phyloP scores from a whole-genome alignment of 2,329 filamentous ascomycete species.

The Fusarium albidum region DNA sequence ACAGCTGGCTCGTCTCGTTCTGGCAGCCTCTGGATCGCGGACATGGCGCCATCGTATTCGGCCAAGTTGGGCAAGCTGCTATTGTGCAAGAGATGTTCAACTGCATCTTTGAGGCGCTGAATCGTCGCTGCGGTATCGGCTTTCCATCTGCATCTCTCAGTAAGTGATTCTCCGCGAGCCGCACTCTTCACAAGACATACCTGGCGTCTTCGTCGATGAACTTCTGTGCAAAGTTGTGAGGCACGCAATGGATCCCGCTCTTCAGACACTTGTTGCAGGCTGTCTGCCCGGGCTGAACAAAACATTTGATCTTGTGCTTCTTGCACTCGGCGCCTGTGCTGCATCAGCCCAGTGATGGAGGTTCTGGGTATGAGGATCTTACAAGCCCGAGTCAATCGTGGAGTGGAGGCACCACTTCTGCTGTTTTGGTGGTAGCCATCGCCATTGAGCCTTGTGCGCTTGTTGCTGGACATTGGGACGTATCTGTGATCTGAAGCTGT shows the following conservation, averaged over 20 bases:
- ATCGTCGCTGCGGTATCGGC: background rate
- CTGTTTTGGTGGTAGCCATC: background rate
- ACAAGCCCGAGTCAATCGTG: background rate
- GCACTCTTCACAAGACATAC: background rate
- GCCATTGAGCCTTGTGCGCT: background rate
- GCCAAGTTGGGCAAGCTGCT: background rate
- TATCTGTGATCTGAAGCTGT: no score
- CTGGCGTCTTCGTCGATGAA: conserved; percentile 1
- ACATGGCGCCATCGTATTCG: background rate
- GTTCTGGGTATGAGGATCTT: background rate
- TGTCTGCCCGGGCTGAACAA: background rate
- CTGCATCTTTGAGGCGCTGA: background rate
- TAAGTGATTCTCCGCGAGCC: no score
- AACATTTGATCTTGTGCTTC: conserved; percentile 2
- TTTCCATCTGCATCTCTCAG: background rate
- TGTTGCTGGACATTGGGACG: background rate
- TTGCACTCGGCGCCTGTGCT: background rate
- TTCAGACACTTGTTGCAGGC: conserved; percentile 3
- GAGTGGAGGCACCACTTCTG: background rate
- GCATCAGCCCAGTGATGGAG: background rate
- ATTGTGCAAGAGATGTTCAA: background rate
- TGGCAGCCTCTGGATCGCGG: background rate
- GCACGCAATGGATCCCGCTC: background rate
- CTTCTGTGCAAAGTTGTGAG: conserved; percentile 5
- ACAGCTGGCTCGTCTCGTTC: background rate